phyloP scores from a whole-genome alignment of 2,329 filamentous ascomycete species.

The Xylariaceae sp. region DNA sequence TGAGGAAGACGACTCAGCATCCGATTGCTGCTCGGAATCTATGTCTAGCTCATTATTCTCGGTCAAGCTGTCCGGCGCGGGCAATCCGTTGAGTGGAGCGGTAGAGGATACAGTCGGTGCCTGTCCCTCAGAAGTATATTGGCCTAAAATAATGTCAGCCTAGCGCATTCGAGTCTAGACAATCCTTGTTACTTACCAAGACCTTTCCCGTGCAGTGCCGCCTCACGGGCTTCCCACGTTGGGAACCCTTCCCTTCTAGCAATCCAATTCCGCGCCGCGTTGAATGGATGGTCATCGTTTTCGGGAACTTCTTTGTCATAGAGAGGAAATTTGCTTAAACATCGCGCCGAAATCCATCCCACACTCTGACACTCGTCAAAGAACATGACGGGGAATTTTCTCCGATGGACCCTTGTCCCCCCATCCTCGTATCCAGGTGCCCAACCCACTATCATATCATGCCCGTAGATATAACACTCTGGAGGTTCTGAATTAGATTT shows the following conservation, averaged over 20 bases:
- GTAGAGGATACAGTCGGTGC: slow-evolving; percentile 1
- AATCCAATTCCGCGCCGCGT: slow-evolving; percentile 33
- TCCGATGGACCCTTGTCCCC: slow-evolving; percentile 35
- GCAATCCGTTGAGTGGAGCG: neutral
- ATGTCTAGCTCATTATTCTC: slow-evolving; percentile 5
- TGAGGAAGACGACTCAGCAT: slow-evolving; percentile 6
- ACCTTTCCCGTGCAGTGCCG: slow-evolving; percentile 3
- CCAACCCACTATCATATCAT: slow-evolving; percentile 40
- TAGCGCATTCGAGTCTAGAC: slow-evolving; percentile 4
- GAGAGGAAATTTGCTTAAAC: slow-evolving; percentile 29
- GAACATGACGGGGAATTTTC: slow-evolving; percentile 46
- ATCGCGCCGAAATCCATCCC: slow-evolving; percentile 28
- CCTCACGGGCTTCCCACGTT: slow-evolving; percentile 30
- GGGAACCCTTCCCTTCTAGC: slow-evolving; percentile 30
- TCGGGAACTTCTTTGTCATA: slow-evolving; percentile 18
- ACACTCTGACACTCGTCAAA: slow-evolving; percentile 37
- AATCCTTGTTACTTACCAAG: slow-evolving; percentile 15
- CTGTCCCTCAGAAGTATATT: neutral
- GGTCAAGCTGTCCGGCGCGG: neutral
- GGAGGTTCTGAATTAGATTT: slow-evolving; percentile 30
- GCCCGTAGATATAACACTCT: slow-evolving; percentile 40
- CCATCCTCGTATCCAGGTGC: slow-evolving; percentile 41
- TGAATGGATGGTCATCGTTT: slow-evolving; percentile 23
- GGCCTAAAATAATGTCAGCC: neutral
- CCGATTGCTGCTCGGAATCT: slow-evolving; percentile 2